Evolutionary conservation across 2,329 filamentous ascomycete genomes (phyloP).

Genomic region (Alternaria incomplexa): DNA sequence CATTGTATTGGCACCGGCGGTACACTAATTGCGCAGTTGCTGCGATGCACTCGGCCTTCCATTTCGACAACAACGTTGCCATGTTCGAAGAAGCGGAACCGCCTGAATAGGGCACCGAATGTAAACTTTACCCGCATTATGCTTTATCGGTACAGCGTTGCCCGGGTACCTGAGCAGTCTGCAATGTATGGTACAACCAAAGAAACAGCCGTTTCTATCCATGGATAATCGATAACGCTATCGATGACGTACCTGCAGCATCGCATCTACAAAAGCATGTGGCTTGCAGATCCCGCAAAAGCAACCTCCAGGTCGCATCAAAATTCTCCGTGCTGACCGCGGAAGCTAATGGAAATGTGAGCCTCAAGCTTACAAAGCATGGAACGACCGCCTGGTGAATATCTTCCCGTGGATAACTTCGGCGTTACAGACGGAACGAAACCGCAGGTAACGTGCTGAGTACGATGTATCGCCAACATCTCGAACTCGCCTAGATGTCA

Average conservation of each 20-base stretch:
- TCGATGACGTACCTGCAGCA: constrained; percentile 2
- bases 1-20: neutral
- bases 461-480: neutral
- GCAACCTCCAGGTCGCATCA: neutral
- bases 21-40: neutral
- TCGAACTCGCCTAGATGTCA: neutral
- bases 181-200: neutral
- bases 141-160: neutral
- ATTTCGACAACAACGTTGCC: neutral
- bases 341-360: neutral
- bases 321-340: neutral
- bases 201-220: neutral
- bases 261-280: neutral
- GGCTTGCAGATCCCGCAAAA: neutral
- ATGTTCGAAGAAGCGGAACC: neutral
- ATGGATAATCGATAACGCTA: neutral
- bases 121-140: neutral
- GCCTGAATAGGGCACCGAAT: neutral
- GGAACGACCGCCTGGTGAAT: neutral
- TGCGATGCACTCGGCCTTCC: neutral
- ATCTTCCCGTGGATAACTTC: neutral
- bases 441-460: neutral
- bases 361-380: neutral
- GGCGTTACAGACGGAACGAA: neutral
- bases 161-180: neutral